Evolutionary conservation across 106 monocot species (phyloP), one percentile per base, ranked within the genome.

Genomic region (Hemerocallis citrina): DNA sequence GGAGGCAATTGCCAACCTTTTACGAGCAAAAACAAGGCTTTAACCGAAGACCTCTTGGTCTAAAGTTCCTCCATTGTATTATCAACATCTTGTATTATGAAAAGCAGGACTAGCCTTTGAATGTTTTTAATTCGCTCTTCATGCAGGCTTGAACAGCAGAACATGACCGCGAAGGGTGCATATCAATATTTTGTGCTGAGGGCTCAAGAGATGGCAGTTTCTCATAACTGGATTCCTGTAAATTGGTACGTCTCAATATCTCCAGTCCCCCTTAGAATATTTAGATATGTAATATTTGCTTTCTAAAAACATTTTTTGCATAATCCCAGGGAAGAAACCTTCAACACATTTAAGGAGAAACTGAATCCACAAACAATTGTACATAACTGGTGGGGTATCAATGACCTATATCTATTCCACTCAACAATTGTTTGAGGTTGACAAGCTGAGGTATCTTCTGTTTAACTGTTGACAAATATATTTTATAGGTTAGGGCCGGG

Each of bases 151-250:
- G 48, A 73, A 35, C 74, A 88, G 33, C 70, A 67, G 55, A 92
- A 99, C 71, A 71, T 88, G 85, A 85, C 98, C 31, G 46, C 81
- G 32, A 82, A 85, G 40, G 85, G 77, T 59, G 98, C 88, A 33
- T 99, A 99, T 64, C 79, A 85, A 35, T 99, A 99, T 63, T 98
- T 99, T 80, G 92, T 99, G 14, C 70, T 99, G 79, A 92, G 69
- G 80, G 98, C 79, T 64, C 92, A 99, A 73, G 68, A 92, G 55
- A 79, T 99, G 40, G 98, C 98, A 30, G 45, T 77, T 66, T 45
- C 75, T 55, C 77, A 79, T 65, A 78, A 80, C 55, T 82, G 88
- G 92, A 80, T 68, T 48, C 92, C 98, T 65, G 92, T 99, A 34
- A 99, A 99, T 59, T 99, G 98, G 98, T 92, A 69, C 28, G 39